Base-by-base conservation (phyloP, 768 basidiomycete species). In the Cystofilobasidium ferigula region DNA sequence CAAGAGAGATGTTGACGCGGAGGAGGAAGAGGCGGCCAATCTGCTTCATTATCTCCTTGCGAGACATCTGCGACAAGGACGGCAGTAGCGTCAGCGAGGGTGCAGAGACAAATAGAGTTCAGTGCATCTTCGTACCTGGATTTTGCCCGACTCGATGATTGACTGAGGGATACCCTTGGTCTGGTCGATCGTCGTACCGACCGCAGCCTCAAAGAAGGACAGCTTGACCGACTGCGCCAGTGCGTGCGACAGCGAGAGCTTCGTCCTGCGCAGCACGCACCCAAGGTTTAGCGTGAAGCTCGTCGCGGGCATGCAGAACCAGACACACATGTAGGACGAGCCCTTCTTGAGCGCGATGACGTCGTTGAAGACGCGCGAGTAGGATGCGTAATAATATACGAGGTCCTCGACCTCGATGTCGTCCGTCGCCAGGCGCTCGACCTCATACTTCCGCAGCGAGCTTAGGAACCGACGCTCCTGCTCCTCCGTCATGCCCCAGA, bases 221-320 rank as follows among this genome's bases (percentile, higher is more conserved):
- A 97, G 94, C 78, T 95, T 97, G 69, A 94, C 93, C 20, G 91
- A 94, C 80, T 95, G 93, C 22, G 93, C 86, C 48, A 97, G 82
- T 0, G 93, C 92, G 75, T 97, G 91, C 20, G 93, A 95, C 53
- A 97, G 77, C 2, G 93, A 92, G 10, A 97, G 79, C 77, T 95
- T 97, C 6, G 93, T 95, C 92, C 92, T 95, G 71, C 13, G 40
- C 42, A 62, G 42, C 9, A 30, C 13, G 30, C 14, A 40, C 30
- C 20, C 4, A 5, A 22, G n/a, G 38, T 20, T 34, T 8, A 8
- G 63, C 14, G 36, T 28, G 28, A 69, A 26, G 45, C 24, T 38
- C 56, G 57, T n/a, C 35, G 42, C 54, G 38, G 43, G 61, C 22
- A 53, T 64, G 67, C 36, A 62, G 48, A 69, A 71, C 63, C 65